These are phyloP conservation scores for Dionaea muscipula DNA, from an alignment of 179 eudicot genomes.

Conservation along the genomic window DNA sequence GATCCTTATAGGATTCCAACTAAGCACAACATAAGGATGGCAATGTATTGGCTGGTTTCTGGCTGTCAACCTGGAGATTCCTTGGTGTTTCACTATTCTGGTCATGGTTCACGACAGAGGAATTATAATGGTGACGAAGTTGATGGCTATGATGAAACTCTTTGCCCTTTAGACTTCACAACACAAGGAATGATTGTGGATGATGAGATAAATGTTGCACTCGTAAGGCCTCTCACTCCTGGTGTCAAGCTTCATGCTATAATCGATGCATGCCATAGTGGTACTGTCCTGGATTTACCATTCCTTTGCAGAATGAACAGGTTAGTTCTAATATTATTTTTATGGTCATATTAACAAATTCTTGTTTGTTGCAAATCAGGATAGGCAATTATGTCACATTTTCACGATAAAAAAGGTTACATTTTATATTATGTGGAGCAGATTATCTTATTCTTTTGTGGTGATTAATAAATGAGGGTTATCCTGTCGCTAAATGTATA, in stretches of 20 bases:
- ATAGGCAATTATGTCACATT: too few species aligned
- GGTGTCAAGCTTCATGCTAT: conserved; percentile 95
- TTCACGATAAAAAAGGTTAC: too few species aligned
- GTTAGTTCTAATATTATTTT: too few species aligned
- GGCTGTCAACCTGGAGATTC: conserved; percentile 97
- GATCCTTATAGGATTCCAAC: conserved; percentile 74
- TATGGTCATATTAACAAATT: too few species aligned
- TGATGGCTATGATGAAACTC: conserved; percentile 91
- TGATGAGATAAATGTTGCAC: conserved; percentile 79
- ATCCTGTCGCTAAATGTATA: too few species aligned
- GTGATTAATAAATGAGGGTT: too few species aligned
- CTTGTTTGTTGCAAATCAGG: too few species aligned
- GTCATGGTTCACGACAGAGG: conserved; percentile 84
- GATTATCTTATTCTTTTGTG: too few species aligned
- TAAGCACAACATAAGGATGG: conserved; percentile 71
- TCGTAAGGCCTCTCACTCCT: conserved; percentile 72
- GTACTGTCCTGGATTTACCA: conserved; percentile 81
- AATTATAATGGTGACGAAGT: conserved; percentile 66
- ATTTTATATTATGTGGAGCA: too few species aligned
- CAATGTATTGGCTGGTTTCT: conserved; percentile 72
- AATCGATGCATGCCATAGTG: conserved; percentile 95
- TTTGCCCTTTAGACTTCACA: conserved; percentile 88
- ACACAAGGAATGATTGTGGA: conserved; percentile 92
- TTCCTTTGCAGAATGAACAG: conserved; percentile 87
- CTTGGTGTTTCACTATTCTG: conserved; percentile 87